Evolutionary conservation across 495 filamentous ascomycete genomes (phyloP), one percentile per base, ranked within the genome.

Genomic region (Trichoderma reesei): DNA sequence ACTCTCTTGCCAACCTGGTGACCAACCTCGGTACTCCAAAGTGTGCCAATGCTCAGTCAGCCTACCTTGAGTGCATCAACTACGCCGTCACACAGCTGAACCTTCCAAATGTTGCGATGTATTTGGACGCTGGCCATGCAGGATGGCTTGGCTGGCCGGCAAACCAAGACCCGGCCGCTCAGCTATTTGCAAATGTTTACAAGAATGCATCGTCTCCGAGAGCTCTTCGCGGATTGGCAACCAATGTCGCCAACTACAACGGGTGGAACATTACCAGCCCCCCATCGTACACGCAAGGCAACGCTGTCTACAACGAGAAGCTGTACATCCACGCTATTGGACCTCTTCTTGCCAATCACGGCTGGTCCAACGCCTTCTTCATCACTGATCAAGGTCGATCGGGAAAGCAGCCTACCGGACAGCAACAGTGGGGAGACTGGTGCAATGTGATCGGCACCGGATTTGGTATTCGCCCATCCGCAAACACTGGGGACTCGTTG

Each of bases 101-200:
- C 77, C 79, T 92, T 13, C 82, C 84, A 67, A 91, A 92, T 75
- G 89, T 92, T 65, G 75, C 86, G 67, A 90, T 90, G 89, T 92
- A 94, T 75, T 68, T 94, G 60, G 90, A 94, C 71, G 90, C 88
- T 63, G 90, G 88, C 73, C 86, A 89, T 78, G 86, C 81, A 63
- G 90, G 90, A 67, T 94, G 89, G 90, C 82, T 92, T 64, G 90
- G 90, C 68, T 94, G 90, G 90, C 76, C 85, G 56, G 88, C 84
- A 65, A 92, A 94, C 79, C 81, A 92, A 67, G 70, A 79, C 66
- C 87, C 87, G 61, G 89, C 87, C 26, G 90, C 89, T 20, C 72
- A 84, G 70, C 80, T 89, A 67, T 88, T 85, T 67, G 88, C 82
- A 67, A 71, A 80, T 64, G 82, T 88, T 39, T 91, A 86, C 79